phyloP scores from a whole-genome alignment of 768 basidiomycete species.

The Boletus huronensis region DNA sequence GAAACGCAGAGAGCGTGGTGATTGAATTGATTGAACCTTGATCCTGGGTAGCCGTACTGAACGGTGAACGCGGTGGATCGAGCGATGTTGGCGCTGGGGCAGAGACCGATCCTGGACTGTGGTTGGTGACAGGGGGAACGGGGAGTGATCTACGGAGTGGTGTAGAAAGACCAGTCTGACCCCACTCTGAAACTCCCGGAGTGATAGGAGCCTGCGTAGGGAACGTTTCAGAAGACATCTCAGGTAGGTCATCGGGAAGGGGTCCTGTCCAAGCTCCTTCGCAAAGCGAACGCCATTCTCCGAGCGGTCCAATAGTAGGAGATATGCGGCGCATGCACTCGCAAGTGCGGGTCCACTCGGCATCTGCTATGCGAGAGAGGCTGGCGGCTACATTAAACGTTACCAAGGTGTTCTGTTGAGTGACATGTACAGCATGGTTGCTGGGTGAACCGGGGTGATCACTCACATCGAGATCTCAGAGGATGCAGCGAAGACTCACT shows the following conservation, averaged over 20 bases:
- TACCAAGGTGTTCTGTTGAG: slow-evolving; percentile 55
- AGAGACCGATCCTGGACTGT: slow-evolving; percentile 12
- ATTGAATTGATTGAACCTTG: slow-evolving; percentile 44
- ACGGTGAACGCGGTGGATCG: slow-evolving; percentile 27
- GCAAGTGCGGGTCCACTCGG: slow-evolving; percentile 70
- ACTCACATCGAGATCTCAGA: neutral
- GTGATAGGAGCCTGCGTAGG: neutral
- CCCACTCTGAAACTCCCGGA: slow-evolving; percentile 30
- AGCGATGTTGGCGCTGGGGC: slow-evolving; percentile 1
- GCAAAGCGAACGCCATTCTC: slow-evolving; percentile 69
- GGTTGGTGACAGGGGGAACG: slow-evolving; percentile 13
- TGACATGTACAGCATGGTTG: slow-evolving; percentile 62
- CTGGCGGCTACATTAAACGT: slow-evolving; percentile 62
- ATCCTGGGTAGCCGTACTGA: slow-evolving; percentile 13
- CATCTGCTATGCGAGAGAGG: slow-evolving; percentile 70
- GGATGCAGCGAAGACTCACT: slow-evolving; percentile 42
- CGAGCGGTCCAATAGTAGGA: slow-evolving; percentile 64
- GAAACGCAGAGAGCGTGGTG: slow-evolving; percentile 71
- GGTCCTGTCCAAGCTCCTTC: slow-evolving; percentile 69
- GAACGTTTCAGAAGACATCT: slow-evolving; percentile 9
- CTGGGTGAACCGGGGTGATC: slow-evolving; percentile 33
- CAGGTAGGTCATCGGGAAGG: slow-evolving; percentile 31
- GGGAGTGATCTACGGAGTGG: slow-evolving; percentile 22
- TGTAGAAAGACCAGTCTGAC: slow-evolving; percentile 19
- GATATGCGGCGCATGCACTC: slow-evolving; percentile 69